Evolutionary conservation across 805 yeast genomes (phyloP), one percentile per base, ranked within the genome.

Genomic region (Lachancea meyersii): DNA sequence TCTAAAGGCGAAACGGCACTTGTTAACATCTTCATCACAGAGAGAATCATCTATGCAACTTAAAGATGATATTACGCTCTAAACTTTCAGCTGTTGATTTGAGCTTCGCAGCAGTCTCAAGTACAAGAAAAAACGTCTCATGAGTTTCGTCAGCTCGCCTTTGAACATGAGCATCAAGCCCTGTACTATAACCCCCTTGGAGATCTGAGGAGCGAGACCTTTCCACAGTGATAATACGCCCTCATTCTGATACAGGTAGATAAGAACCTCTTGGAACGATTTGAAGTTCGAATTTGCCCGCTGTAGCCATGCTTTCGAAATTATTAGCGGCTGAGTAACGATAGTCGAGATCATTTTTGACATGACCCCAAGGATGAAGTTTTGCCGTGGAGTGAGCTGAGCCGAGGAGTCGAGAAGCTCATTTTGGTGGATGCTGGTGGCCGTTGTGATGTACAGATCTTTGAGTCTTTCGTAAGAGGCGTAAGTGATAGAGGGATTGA

Each of bases 401-500:
- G 45, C 37, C 10, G 47, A 39, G 9, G 54, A 45, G 33, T 57
- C 55, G 10, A 56, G 60, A 5, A 41, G 41, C 20, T 41, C 40
- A 2, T 21, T 21, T 10, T 23, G 19, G 21, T n/a, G 22, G 19
- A 26, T 22, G 11, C 41, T 43, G 33, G 28, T 40, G 49, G 35
- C 66, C 65, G 63, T 64, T 24, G 22, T 19, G 14, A 51, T 77
- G 31, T 82, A 55, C 2, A 75, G 51, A 34, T 68, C 69, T 57
- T 75, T 79, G 51, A 86, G 69, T 50, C 86, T 73, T 58, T 83
- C 88, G 60, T 76, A 82, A 3, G 87, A 71, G 6, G 94, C 91
- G 57, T 86, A 86, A 2, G 95, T 86, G 57, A 86, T 86, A 31
- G 93, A 80, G 2, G 95, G 95, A 64, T 86, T 86, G 38, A 82